A percentile compares a stretch with the other conserved stretches of the same genome.
These are phyloP conservation scores for Theileria luwenshuni DNA, from an alignment of 169 alveolate species.

Conservation along the genomic window DNA sequence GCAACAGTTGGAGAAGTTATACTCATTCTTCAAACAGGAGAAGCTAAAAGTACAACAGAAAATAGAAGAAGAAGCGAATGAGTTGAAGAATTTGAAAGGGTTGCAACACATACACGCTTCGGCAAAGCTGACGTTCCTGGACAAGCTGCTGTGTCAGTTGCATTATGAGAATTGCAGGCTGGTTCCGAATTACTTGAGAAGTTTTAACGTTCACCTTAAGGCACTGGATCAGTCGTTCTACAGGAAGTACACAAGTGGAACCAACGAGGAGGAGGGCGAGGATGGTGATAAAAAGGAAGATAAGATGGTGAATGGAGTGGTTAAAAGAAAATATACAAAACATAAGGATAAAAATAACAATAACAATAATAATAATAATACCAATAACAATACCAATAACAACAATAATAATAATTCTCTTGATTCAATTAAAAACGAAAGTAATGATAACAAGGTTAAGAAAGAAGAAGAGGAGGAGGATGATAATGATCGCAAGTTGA, in stretches of 20 bases:
- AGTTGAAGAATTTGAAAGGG: constrained; percentile 73
- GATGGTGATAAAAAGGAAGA: too few species aligned
- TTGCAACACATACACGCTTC: constrained; percentile 83
- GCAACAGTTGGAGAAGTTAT: constrained; percentile 79
- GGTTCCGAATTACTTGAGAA: constrained; percentile 75
- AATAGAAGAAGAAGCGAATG: constrained; percentile 63
- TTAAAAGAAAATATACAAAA: too few species aligned
- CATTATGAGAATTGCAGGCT: constrained; percentile 81
- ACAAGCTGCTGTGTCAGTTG: constrained; percentile 84
- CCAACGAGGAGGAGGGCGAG: background rate
- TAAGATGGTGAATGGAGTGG: too few species aligned
- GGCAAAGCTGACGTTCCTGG: constrained; percentile 86
- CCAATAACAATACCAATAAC: background rate
- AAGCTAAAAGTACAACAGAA: constrained; percentile 60
- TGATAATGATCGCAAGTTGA: constrained; percentile 17
- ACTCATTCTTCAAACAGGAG: constrained; percentile 76
- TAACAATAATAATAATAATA: background rate
- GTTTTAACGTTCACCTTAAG: constrained; percentile 43
- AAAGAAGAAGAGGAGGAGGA: background rate
- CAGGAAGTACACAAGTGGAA: background rate
- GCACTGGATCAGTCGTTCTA: constrained; percentile 48
- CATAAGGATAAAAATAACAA: background rate
- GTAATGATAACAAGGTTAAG: background rate
- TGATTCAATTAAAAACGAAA: background rate
- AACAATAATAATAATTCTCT: too few species aligned